Conservation (phyloP, 139 green algal genomes). For the Chlorella ohadii region DNA sequence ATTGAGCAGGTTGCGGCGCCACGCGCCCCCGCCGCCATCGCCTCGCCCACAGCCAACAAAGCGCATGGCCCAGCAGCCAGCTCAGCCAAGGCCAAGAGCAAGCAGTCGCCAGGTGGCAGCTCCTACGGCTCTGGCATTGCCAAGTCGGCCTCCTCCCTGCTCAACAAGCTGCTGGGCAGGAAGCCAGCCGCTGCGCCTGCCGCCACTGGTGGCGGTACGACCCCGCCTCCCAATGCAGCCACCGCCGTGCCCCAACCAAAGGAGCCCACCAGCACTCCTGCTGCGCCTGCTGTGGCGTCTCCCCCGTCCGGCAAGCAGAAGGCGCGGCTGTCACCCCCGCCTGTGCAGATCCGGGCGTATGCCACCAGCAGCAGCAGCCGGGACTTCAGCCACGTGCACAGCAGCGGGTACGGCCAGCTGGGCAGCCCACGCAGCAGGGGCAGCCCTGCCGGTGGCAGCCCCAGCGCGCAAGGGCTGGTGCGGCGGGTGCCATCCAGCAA, state of each 20-base stretch:
- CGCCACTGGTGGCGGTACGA: background rate
- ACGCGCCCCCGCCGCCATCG: background rate
- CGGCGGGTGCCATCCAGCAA: background rate
- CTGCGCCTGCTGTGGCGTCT: too few relatives aligned
- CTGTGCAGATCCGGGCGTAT: background rate
- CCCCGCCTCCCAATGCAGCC: too few relatives aligned
- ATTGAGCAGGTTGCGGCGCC: too few relatives aligned
- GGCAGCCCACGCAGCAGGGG: too few relatives aligned
- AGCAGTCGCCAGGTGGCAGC: too few relatives aligned
- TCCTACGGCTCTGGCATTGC: background rate
- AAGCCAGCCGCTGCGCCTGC: background rate
- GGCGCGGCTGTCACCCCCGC: background rate
- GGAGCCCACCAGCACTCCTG: background rate
- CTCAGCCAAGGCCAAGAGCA: background rate
- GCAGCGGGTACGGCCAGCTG: background rate
- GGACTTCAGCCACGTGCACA: background rate
- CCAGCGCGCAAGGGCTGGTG: background rate
- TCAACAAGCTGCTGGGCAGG: constrained; percentile 27
- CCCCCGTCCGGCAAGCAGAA: background rate
- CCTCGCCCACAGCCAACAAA: background rate
- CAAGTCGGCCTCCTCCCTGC: constrained; percentile 16
- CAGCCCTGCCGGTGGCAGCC: background rate
- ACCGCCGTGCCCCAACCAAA: background rate
- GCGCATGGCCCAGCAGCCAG: too few relatives aligned
- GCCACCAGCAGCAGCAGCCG: background rate